These are phyloP conservation scores for Carex parvula DNA, from an alignment of 176 grass and related monocot genomes.

Conservation along the genomic window DNA sequence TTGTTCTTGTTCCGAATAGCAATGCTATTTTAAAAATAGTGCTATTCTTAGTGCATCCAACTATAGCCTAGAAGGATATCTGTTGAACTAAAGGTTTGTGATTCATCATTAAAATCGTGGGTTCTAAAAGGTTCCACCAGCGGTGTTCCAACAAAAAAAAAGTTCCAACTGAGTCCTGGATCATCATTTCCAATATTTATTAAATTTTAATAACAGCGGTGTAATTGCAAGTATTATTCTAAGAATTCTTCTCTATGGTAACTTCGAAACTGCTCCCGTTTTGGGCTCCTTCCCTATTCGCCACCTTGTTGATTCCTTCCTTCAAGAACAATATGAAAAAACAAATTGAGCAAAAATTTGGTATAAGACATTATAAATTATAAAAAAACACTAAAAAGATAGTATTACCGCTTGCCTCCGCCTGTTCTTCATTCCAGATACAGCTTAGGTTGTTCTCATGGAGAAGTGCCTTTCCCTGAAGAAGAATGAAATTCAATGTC, in stretches of 20 bases:
- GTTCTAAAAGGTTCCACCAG: too few relatives aligned
- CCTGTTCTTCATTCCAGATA: background rate
- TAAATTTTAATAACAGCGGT: background rate
- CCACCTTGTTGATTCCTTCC: background rate
- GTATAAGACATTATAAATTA: background rate
- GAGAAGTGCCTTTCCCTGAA: constrained; percentile 7
- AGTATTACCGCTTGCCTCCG: background rate
- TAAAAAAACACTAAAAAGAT: background rate
- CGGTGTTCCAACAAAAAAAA: too few relatives aligned
- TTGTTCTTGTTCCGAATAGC: too few relatives aligned
- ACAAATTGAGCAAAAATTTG: background rate
- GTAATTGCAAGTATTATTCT: background rate
- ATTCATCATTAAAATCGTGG: too few relatives aligned
- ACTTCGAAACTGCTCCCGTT: background rate
- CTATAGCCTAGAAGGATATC: too few relatives aligned
- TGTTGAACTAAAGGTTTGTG: too few relatives aligned
- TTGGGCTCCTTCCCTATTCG: background rate
- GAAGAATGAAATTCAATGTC: background rate
- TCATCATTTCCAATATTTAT: background rate
- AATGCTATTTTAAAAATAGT: too few relatives aligned
- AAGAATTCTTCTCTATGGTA: background rate
- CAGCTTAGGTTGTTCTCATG: background rate
- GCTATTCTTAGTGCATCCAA: too few relatives aligned
- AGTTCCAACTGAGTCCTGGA: too few relatives aligned
- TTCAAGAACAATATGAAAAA: background rate